phyloP scores from a whole-genome alignment of 2,329 filamentous ascomycete species.

The Mollisia scopiformis region DNA sequence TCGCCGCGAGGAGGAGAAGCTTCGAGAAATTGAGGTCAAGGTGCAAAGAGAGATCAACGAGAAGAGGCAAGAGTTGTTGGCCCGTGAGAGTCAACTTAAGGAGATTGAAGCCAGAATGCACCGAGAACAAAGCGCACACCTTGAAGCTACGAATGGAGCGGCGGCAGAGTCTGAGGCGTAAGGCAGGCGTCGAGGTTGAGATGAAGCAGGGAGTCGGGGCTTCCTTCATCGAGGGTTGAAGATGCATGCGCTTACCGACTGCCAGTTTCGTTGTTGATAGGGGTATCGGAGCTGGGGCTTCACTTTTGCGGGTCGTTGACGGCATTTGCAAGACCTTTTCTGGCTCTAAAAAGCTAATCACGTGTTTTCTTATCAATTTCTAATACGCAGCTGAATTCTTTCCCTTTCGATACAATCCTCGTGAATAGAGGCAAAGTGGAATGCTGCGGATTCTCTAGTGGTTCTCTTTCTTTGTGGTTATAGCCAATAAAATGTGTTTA shows the following conservation, averaged over 20 bases:
- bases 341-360: slow-evolving; percentile 38
- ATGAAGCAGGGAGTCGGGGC: slow-evolving; percentile 18
- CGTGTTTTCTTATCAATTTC: slow-evolving; percentile 39
- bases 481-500: slow-evolving; percentile 13
- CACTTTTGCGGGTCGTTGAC: slow-evolving; percentile 38
- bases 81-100: slow-evolving; percentile 96
- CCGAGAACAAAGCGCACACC: slow-evolving; percentile 69
- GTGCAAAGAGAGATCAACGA: slow-evolving; percentile 99
- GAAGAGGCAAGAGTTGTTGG: slow-evolving; percentile 97
- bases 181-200: slow-evolving; percentile 13
- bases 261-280: slow-evolving; percentile 26
- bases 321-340: slow-evolving; percentile 37
- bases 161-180: slow-evolving; percentile 32
- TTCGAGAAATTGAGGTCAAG: slow-evolving; percentile 99
- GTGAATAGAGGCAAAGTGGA: slow-evolving; percentile 26
- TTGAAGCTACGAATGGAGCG: slow-evolving; percentile 40
- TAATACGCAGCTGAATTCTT: slow-evolving; percentile 38
- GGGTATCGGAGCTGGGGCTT: slow-evolving; percentile 31
- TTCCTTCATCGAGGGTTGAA: slow-evolving; percentile 17
- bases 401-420: slow-evolving; percentile 28
- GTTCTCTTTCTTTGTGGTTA: slow-evolving; percentile 25
- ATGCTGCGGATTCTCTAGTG: slow-evolving; percentile 21
- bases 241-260: slow-evolving; percentile 21
- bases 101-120: slow-evolving; percentile 99
- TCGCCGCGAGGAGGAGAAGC: slow-evolving; percentile 98